phyloP scores from a whole-genome alignment of 2,329 filamentous ascomycete genomes.

The Phialophora verrucosa region DNA sequence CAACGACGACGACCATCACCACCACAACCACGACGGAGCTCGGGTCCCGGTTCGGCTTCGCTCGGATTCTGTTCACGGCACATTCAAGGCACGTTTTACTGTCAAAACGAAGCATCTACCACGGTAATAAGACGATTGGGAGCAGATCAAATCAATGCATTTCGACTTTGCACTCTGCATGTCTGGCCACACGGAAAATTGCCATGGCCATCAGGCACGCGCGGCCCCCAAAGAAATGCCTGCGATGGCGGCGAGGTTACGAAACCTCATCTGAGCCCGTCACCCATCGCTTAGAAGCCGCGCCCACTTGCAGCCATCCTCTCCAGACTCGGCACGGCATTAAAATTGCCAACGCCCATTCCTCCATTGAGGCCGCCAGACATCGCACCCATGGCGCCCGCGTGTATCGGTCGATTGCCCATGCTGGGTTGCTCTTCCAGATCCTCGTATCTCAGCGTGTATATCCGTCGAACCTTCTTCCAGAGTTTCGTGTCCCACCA shows the following conservation, averaged over 20 bases:
- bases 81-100: background rate
- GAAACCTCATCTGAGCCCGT: background rate
- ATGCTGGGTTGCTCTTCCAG: constrained; percentile 50
- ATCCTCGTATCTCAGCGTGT: constrained; percentile 57
- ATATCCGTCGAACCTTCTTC: constrained; percentile 59
- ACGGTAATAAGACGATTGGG: background rate
- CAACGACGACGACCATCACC: background rate
- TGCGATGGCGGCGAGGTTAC: background rate
- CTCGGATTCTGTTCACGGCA: background rate
- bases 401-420: constrained; percentile 33
- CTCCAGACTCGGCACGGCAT: constrained; percentile 39
- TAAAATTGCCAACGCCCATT: constrained; percentile 36
- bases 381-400: constrained; percentile 33
- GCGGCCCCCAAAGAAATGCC: background rate
- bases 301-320: constrained; percentile 37
- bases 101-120: background rate
- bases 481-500: constrained; percentile 57
- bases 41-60: background rate
- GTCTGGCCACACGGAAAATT: background rate
- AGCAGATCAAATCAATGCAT: constrained; percentile 1
- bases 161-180: constrained; percentile 6
- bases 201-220: background rate
- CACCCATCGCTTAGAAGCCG: constrained; percentile 26
- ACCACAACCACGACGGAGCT: background rate
- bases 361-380: constrained; percentile 29